Evolutionary conservation across 2,329 filamentous ascomycete genomes (phyloP), one percentile per base, ranked within the genome.

Genomic region (Malbranchea zuffiana): DNA sequence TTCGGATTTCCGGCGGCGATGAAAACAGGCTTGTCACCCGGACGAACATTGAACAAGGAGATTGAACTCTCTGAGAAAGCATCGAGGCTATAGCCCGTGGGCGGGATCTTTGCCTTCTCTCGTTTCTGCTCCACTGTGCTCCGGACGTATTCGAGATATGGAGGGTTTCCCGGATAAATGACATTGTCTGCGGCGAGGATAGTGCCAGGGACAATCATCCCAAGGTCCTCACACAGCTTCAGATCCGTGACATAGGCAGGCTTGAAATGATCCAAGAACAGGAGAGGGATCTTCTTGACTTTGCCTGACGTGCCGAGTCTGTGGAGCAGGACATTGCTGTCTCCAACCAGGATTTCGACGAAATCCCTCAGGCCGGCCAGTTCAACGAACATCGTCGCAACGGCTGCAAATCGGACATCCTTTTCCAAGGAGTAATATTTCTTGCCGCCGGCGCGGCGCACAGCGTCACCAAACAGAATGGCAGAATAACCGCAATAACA

Each of bases 221-320:
- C 70, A 4, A 87, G 61, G 25, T 80, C 68, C 60, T 90, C 83
- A 52, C 78, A 83, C 0, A 86, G 68, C 60, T 85, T 85, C 43
- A 88, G 58, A 49, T 90, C 84, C 0, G 72, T 69, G 1, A 72
- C 74, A 54, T 88, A 90, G 0, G 77, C 72, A 0, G 80, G 78
- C 57, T 88, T 87, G 59, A 80, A 79, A 56, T 90, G 83, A 50
- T 90, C 84, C 23, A 90, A 62, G 56, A 90, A 88, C 56, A 86
- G 64, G 25, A 87, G 60, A 48, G 85, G 80, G 42, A 86, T 73
- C 30, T 69, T 66, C 16, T 65, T 57, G 16, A 86, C 54, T 3
- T 54, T 50, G 0, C 74, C 74, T 3, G 64, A 55, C 1, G 60
- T 50, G 44, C 75, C 66, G 3, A 88, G 63, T 4, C 73, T 69